Evolutionary conservation across 1,284 basidiomycete species (phyloP), one percentile per base, ranked within the genome.

Genomic region (Trichosporon coremiiforme): DNA sequence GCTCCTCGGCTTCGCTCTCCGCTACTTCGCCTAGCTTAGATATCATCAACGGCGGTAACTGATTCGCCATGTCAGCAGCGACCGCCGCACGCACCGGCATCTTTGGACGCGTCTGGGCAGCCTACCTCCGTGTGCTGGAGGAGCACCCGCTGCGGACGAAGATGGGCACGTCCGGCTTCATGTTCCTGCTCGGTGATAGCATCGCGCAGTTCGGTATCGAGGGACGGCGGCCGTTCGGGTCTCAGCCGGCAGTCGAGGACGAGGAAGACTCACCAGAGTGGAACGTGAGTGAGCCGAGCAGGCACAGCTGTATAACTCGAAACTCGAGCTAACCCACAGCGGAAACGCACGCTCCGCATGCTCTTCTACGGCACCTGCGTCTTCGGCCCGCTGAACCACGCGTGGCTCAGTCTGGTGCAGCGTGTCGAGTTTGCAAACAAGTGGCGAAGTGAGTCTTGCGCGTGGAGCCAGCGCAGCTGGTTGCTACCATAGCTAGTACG

Each of bases 121-220:
- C 35, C 6, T 71, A 71, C 65, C 67, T 71, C 20, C 36, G 50
- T 10, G 67, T 68, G 47, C 70, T 71, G 4, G 20, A n/a, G 29
- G 55, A 50, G 17, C 67, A 63, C 6, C 70, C 70, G 10, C 60
- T 71, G 29, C 70, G 71, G 17, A 74, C 73, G 22, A 74, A 74
- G 68, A 74, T 74, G 73, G 55, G 66, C 22, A 74, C 73, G 17
- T 65, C 65, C 17, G 67, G 66, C 8, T 38, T 36, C 33, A 66
- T 74, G 64, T 74, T 74, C 65, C 25, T 68, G 4, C 9, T 72
- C 15, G 73, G 71, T 31, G 73, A 74, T 62, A 45, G 35, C 4
- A 72, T 72, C 7, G 73, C 73, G 22, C 73, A 74, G 73, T 72
- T 74, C 36, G 73, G 73, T 10, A 70, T 74, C 29, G 73, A 74